A percentile compares a stretch with the other conserved stretches of the same genome.
Evolutionary conservation across 2,329 filamentous ascomycete genomes (phyloP).

Genomic region (Sporothrix luriei): DNA sequence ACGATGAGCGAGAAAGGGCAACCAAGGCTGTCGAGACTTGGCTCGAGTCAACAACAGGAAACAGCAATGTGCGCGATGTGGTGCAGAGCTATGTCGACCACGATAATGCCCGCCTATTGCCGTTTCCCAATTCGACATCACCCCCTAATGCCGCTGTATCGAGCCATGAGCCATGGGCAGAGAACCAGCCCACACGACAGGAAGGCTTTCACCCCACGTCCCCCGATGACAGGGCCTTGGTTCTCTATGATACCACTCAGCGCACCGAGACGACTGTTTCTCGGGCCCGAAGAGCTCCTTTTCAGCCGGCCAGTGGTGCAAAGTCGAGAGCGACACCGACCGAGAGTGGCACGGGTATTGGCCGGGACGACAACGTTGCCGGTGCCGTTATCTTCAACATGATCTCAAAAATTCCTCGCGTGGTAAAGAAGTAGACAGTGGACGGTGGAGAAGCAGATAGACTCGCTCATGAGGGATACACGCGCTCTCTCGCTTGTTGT

Average conservation of each 20-base stretch:
- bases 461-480: background rate
- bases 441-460: background rate
- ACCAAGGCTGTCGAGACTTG: conserved; percentile 24
- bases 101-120: background rate
- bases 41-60: conserved; percentile 19
- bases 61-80: background rate
- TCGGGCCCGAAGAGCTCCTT: background rate
- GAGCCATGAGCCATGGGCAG: background rate
- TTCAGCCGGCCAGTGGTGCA: background rate
- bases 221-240: background rate
- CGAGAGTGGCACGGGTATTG: background rate
- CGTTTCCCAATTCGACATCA: background rate
- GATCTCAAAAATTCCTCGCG: conserved; percentile 29
- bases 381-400: conserved; percentile 33
- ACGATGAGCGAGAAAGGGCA: background rate
- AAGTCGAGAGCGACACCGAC: background rate
- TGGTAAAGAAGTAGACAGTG: conserved; percentile 5
- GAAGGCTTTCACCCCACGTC: background rate
- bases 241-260: conserved; percentile 2
- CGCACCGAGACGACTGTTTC: background rate
- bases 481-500: background rate
- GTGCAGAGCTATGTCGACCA: background rate
- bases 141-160: background rate
- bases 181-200: background rate
- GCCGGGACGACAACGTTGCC: background rate